phyloP scores from a whole-genome alignment of 2,329 filamentous ascomycete genomes.

The Fusarium odoratissimum region DNA sequence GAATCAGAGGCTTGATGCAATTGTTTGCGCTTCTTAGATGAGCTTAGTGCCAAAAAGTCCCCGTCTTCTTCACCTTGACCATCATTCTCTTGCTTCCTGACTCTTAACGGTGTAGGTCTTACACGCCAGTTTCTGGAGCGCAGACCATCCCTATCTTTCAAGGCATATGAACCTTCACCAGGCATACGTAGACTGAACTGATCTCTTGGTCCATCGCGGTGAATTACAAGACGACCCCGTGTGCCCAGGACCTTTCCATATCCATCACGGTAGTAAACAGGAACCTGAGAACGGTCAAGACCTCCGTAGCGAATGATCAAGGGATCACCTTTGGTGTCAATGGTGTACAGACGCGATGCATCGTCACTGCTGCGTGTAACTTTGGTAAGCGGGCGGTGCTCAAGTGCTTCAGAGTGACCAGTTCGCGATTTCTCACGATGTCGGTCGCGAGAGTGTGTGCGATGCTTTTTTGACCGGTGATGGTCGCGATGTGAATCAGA shows the following conservation, averaged over 20 bases:
- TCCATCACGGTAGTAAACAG: slow-evolving; percentile 76
- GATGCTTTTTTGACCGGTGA: slow-evolving; percentile 33
- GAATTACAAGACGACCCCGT: slow-evolving; percentile 69
- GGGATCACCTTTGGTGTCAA: slow-evolving; percentile 82
- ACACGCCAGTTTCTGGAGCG: slow-evolving; percentile 55
- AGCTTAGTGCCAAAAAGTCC: slow-evolving; percentile 62
- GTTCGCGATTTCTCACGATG: slow-evolving; percentile 18
- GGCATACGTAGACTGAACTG: slow-evolving; percentile 62
- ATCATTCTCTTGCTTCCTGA: slow-evolving; percentile 49
- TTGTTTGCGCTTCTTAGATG: slow-evolving; percentile 57
- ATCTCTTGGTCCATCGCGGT: slow-evolving; percentile 70
- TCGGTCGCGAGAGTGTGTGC: slow-evolving; percentile 23
- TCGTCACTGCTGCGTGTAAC: slow-evolving; percentile 9
- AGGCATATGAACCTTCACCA: slow-evolving; percentile 51
- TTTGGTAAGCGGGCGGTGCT: slow-evolving; percentile 12
- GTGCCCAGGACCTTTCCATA: slow-evolving; percentile 78
- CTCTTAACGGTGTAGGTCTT: slow-evolving; percentile 54
- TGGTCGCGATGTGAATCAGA: slow-evolving; percentile 32
- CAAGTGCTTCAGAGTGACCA: slow-evolving; percentile 12
- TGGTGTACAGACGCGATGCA: slow-evolving; percentile 58
- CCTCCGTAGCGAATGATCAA: slow-evolving; percentile 80
- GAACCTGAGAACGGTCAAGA: slow-evolving; percentile 77
- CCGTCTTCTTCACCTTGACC: slow-evolving; percentile 46
- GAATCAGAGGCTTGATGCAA: slow-evolving; percentile 50
- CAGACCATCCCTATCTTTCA: slow-evolving; percentile 60